Base-by-base conservation (phyloP, 768 basidiomycete genomes). In the Tephrocybe sp. region DNA sequence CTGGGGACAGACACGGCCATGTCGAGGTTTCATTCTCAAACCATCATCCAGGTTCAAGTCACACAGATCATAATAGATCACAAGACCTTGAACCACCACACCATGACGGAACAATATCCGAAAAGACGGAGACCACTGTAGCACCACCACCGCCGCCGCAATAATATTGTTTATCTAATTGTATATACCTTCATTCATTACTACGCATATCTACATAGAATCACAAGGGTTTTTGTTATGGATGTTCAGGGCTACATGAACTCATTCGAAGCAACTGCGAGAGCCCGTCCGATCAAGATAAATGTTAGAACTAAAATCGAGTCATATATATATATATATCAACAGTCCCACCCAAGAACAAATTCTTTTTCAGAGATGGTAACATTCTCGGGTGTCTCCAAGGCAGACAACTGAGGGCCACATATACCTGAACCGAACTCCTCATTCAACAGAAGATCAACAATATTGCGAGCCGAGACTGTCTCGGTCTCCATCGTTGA, bases 401-500 rank as follows among this genome's bases (percentile, higher is more conserved):
- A 45, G 7, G 40, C 61, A 13, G 73, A 64, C 31, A 71, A 57
- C 49, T 62, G 55, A 19, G 73, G 64, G 27, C 80, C 80, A 62
- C 91, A 94, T 30, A 93, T 76, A n/a, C 84, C 77, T 0, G 80
- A 71, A 28, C 77, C 70, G 64, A 88, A 93, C 59, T 85, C 78
- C 26, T 92, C 87, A 27, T 80, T 76, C 18, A 94, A 70, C 16
- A 93, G 73, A 21, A 90, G 70, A 58, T 92, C 91, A 39, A 92
- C 89, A 31, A 87, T 76, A 64, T 95, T 94, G 26, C 92, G 82
- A 1, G 89, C 82, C 0, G 90, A 77, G 26, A 96, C 65, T 0
- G 90, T 92, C 68, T 94, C 86, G 0, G 93, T 95, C 67, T 98
- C 95, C 95, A 98, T 97, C 5, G 92, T 92, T 12, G 86, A 89